phyloP scores from a whole-genome alignment of 441 rosid genomes.

The Biscutella laevigata region DNA sequence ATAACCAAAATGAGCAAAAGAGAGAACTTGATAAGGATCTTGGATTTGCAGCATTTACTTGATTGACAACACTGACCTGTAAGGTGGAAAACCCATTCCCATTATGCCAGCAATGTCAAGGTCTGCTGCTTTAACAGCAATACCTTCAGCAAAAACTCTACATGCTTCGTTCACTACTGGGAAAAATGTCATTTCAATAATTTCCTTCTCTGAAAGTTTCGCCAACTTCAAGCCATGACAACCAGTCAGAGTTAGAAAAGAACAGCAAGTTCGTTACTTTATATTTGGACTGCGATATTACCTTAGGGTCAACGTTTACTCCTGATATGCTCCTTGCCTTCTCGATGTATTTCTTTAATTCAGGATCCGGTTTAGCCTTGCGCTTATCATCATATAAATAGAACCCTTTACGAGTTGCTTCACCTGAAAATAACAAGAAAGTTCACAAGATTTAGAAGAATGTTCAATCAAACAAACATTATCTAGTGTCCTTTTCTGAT shows the following conservation, averaged over 20 bases:
- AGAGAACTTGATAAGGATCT: background rate
- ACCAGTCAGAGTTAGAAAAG: conserved; percentile 1
- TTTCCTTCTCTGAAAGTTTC: conserved; percentile 66
- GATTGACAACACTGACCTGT: conserved; percentile 44
- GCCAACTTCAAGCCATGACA: conserved; percentile 40
- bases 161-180: conserved; percentile 98
- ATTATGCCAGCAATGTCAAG: conserved; percentile 78
- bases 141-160: conserved; percentile 81
- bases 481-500: background rate
- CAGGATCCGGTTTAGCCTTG: conserved; percentile 83
- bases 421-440: conserved; percentile 48
- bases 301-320: conserved; percentile 62
- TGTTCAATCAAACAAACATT: background rate
- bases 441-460: background rate
- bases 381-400: conserved; percentile 71
- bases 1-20: conserved; percentile 19
- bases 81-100: conserved; percentile 98
- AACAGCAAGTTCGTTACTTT: background rate
- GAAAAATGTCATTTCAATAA: conserved; percentile 83
- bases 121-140: conserved; percentile 88
- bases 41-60: background rate
- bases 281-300: conserved; percentile 17
- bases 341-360: conserved; percentile 61
- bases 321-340: conserved; percentile 78
- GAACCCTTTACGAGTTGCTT: conserved; percentile 74